Evolutionary conservation across 768 basidiomycete genomes (phyloP).

Genomic region (Xanthoconium purpureum): DNA sequence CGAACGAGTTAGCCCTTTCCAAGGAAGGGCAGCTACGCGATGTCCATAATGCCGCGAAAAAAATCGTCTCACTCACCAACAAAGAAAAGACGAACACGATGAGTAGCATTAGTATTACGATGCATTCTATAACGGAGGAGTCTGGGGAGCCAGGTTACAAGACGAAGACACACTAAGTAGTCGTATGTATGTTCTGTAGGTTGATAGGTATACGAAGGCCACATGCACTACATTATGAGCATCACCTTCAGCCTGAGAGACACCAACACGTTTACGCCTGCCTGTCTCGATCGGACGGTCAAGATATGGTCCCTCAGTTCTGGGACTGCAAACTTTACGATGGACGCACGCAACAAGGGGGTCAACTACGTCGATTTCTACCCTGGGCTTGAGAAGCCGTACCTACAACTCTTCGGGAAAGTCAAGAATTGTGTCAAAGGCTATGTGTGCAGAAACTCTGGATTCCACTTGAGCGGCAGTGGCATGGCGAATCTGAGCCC

Average conservation of each 20-base stretch:
- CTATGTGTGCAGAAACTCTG: neutral
- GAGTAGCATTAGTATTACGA: neutral
- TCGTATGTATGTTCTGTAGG: no score
- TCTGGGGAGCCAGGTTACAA: neutral
- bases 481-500: neutral
- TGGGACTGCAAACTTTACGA: slow-evolving; percentile 83
- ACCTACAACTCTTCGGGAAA: slow-evolving; percentile 42
- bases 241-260: slow-evolving; percentile 97
- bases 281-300: slow-evolving; percentile 96
- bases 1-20: neutral
- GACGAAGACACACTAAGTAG: no score
- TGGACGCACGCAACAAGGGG: slow-evolving; percentile 98
- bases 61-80: neutral
- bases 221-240: no score
- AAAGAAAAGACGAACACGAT: no score
- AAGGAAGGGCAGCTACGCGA: neutral
- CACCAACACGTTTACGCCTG: slow-evolving; percentile 92
- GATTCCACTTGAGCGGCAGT: slow-evolving; percentile 1
- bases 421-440: neutral
- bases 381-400: slow-evolving; percentile 95
- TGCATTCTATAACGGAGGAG: neutral
- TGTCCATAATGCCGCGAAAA: neutral
- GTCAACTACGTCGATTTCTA: slow-evolving; percentile 99
- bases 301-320: slow-evolving; percentile 97
- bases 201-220: no score